Conservation (phyloP, 2,329 filamentous ascomycete species). For the Rhytidhysteron rufulum region DNA sequence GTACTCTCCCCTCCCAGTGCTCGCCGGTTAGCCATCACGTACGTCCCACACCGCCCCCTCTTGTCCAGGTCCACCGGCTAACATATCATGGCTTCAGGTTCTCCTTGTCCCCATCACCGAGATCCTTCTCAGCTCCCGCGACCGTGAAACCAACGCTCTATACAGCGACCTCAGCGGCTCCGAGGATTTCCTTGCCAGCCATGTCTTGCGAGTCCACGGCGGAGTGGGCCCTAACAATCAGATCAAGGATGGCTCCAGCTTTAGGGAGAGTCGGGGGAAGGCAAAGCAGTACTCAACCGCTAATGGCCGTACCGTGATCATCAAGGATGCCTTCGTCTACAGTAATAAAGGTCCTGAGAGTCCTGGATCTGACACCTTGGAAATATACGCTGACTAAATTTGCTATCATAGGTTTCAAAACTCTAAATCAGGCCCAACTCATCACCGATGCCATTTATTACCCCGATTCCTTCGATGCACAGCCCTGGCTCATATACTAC, state of each 20-base stretch:
- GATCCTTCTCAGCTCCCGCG: constrained; percentile 80
- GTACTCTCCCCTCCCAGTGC: constrained; percentile 87
- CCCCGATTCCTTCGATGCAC: constrained; percentile 79
- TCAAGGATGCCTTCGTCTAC: constrained; percentile 90
- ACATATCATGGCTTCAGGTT: constrained; percentile 46
- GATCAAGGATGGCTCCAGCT: constrained; percentile 49
- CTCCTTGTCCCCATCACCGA: constrained; percentile 92
- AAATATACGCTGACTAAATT: too few relatives aligned
- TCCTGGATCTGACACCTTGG: constrained; percentile 12
- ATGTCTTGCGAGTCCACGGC: constrained; percentile 81
- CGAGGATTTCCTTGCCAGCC: constrained; percentile 94
- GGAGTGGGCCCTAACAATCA: constrained; percentile 43
- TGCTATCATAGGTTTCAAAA: constrained; percentile 72
- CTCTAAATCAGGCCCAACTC: constrained; percentile 82
- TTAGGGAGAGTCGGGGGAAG: constrained; percentile 86
- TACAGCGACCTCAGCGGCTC: constrained; percentile 79
- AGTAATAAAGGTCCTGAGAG: constrained; percentile 93
- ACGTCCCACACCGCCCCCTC: constrained; percentile 19
- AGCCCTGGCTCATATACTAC: constrained; percentile 95
- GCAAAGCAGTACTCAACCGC: constrained; percentile 90
- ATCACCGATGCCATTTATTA: constrained; percentile 84
- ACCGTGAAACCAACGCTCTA: constrained; percentile 74
- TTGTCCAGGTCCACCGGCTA: constrained; percentile 7
- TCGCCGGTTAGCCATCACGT: constrained; percentile 84
- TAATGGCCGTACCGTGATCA: constrained; percentile 87